Evolutionary conservation across 2,329 filamentous ascomycete species (phyloP).

Genomic region (Fusarium goolgardi): DNA sequence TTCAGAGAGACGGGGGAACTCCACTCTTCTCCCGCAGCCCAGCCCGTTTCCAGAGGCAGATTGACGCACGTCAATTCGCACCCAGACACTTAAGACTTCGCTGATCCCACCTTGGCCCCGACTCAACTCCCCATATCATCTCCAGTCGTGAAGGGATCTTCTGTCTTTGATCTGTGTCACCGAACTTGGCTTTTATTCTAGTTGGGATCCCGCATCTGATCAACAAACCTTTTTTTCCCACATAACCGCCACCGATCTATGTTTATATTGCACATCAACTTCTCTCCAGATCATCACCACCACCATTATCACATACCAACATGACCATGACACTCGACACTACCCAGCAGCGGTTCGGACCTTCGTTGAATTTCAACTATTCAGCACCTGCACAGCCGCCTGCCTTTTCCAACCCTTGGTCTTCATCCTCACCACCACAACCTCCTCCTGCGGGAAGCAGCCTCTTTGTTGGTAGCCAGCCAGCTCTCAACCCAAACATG

Average conservation of each 20-base stretch:
- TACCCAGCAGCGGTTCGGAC: conserved; percentile 83
- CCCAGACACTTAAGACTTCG: conserved; percentile 68
- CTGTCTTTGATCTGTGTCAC: conserved; percentile 57
- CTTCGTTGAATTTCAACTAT: conserved; percentile 82
- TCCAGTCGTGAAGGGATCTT: conserved; percentile 51
- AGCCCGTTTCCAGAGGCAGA: conserved; percentile 53
- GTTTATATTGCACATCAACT: conserved; percentile 40
- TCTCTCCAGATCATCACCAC: conserved; percentile 28
- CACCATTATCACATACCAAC: conserved; percentile 52
- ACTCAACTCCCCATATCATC: conserved; percentile 51
- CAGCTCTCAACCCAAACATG: conserved; percentile 66
- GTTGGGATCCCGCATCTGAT: conserved; percentile 65
- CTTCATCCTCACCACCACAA: conserved; percentile 61
- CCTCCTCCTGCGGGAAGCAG: conserved; percentile 65
- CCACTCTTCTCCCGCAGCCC: conserved; percentile 55
- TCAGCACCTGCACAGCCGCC: conserved; percentile 61
- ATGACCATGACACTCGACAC: conserved; percentile 98
- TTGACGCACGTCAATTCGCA: conserved; percentile 56
- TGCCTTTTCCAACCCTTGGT: conserved; percentile 95
- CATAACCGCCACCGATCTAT: conserved; percentile 42
- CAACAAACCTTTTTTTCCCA: conserved; percentile 55
- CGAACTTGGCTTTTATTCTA: conserved; percentile 60
- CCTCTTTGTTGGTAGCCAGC: conserved; percentile 73
- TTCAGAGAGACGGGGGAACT: conserved; percentile 50
- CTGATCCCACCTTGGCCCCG: conserved; percentile 64